Evolutionary conservation across 129 eudicot species (phyloP).

Genomic region (Calendula officinalis): DNA sequence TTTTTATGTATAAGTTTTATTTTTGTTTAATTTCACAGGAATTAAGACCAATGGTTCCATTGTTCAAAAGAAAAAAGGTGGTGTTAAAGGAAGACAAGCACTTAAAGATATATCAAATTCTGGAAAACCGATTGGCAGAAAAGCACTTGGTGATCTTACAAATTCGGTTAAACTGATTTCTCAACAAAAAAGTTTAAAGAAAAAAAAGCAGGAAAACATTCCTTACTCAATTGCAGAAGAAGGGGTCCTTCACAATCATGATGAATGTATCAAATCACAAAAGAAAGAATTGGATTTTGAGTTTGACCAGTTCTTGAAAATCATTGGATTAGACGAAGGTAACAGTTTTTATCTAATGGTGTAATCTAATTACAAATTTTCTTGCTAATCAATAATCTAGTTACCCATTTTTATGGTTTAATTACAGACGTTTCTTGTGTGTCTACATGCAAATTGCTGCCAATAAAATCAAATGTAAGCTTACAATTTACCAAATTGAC

Average conservation of each 20-base stretch:
- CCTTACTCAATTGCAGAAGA: slow-evolving; percentile 41
- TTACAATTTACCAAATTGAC: neutral
- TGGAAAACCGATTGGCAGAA: slow-evolving; percentile 61
- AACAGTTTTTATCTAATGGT: neutral
- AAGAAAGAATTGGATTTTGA: slow-evolving; percentile 22
- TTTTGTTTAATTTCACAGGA: slow-evolving; percentile 5
- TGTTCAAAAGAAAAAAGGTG: slow-evolving; percentile 35
- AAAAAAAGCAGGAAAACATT: slow-evolving; percentile 29
- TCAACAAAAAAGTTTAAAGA: slow-evolving; percentile 36
- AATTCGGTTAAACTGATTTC: slow-evolving; percentile 50
- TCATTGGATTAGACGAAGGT: slow-evolving; percentile 53
- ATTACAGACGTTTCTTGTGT: slow-evolving; percentile 17
- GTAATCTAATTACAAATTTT: neutral
- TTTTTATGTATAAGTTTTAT: neutral
- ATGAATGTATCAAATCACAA: slow-evolving; percentile 56
- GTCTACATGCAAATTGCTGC: neutral
- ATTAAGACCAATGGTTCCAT: slow-evolving; percentile 28
- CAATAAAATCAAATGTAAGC: slow-evolving; percentile 12
- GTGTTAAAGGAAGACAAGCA: slow-evolving; percentile 65
- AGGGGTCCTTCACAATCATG: slow-evolving; percentile 63
- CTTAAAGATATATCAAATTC: slow-evolving; percentile 78
- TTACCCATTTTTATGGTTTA: slow-evolving; percentile 10
- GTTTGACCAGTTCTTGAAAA: slow-evolving; percentile 42
- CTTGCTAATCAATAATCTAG: neutral
- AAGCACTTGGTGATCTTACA: slow-evolving; percentile 77